phyloP scores from a whole-genome alignment of 2,329 filamentous ascomycete species.

The Diaporthe amygdali region DNA sequence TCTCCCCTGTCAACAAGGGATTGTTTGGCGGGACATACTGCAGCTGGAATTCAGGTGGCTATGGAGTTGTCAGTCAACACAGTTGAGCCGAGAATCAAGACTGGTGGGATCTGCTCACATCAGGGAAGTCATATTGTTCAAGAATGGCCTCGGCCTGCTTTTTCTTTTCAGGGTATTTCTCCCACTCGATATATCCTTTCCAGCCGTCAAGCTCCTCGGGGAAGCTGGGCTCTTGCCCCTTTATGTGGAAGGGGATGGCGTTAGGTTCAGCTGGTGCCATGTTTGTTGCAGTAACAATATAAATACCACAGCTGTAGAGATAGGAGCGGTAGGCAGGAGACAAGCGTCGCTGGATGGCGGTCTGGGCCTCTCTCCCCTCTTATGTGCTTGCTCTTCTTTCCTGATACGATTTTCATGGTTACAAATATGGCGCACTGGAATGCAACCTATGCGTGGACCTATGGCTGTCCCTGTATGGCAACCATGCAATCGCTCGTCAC shows the following conservation, averaged over 20 bases:
- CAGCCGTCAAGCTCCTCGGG: slow-evolving; percentile 37
- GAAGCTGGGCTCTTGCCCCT: slow-evolving; percentile 16
- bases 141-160: slow-evolving; percentile 61
- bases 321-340: background rate
- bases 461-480: background rate
- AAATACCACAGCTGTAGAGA: background rate
- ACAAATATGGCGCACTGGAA: background rate
- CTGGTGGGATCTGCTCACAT: slow-evolving; percentile 21
- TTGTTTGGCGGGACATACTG: slow-evolving; percentile 61
- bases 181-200: slow-evolving; percentile 70
- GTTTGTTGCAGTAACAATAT: background rate
- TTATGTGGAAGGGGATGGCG: slow-evolving; percentile 8
- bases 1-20: slow-evolving; percentile 59
- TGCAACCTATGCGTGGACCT: background rate
- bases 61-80: slow-evolving; percentile 28
- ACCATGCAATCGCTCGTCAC: background rate
- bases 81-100: background rate
- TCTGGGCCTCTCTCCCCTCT: background rate
- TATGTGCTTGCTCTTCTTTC: too few species aligned
- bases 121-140: slow-evolving; percentile 53
- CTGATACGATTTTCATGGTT: background rate
- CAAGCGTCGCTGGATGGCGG: too few species aligned
- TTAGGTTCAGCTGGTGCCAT: slow-evolving; percentile 21
- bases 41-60: slow-evolving; percentile 61
- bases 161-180: slow-evolving; percentile 72